Conservation (phyloP, 2,329 filamentous ascomycete species). For the Nannizziopsis barbatae region DNA sequence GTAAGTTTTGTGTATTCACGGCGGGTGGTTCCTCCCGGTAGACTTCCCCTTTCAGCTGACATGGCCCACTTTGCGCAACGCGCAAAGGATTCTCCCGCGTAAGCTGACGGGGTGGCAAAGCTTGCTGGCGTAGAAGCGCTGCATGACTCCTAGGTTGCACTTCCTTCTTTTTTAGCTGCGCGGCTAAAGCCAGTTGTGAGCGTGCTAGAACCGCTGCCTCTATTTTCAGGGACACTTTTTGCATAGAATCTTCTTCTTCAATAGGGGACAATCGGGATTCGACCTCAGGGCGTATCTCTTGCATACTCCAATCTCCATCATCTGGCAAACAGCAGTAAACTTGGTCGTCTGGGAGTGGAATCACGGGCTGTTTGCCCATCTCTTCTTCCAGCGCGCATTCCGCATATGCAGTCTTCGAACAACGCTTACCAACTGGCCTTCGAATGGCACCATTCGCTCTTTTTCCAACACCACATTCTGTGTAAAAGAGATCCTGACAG, state of each 20-base stretch:
- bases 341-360: slow-evolving; percentile 36
- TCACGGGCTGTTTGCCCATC: slow-evolving; percentile 34
- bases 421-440: slow-evolving; percentile 36
- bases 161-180: slow-evolving; percentile 32
- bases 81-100: slow-evolving; percentile 15
- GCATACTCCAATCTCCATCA: slow-evolving; percentile 33
- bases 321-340: slow-evolving; percentile 36
- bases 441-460: slow-evolving; percentile 33
- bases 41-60: not conserved
- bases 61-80: not conserved
- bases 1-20: slow-evolving; percentile 20
- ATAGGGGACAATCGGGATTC: not conserved
- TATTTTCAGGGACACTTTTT: slow-evolving; percentile 20
- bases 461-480: slow-evolving; percentile 36
- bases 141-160: slow-evolving; percentile 34
- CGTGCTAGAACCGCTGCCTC: slow-evolving; percentile 24
- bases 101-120: slow-evolving; percentile 25
- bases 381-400: slow-evolving; percentile 39
- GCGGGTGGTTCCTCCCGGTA: not conserved
- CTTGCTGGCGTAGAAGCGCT: slow-evolving; percentile 38
- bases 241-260: slow-evolving; percentile 20
- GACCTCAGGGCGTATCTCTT: slow-evolving; percentile 10
- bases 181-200: slow-evolving; percentile 32
- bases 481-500: slow-evolving; percentile 35
- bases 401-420: slow-evolving; percentile 36